Conservation (phyloP, 257 asterid species). For the Vinca minor region DNA sequence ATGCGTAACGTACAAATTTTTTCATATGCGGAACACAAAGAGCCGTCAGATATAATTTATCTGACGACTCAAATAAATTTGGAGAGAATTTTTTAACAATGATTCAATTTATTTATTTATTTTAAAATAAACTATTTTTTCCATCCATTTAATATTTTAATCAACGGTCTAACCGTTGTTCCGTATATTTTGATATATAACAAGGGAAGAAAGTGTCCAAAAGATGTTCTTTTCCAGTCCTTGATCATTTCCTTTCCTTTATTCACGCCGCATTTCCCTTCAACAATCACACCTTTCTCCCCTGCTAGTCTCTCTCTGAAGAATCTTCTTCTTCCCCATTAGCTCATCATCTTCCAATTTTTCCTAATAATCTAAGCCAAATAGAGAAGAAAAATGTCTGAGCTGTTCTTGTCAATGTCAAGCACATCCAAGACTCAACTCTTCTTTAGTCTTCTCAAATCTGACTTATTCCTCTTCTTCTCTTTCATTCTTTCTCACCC, state of each 20-base stretch:
- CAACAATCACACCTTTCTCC: slow-evolving; percentile 14
- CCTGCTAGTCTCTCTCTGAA: slow-evolving; percentile 15
- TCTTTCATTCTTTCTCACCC: slow-evolving; percentile 51
- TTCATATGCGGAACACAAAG: too few relatives aligned
- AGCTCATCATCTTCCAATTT: slow-evolving; percentile 33
- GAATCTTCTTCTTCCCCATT: slow-evolving; percentile 17
- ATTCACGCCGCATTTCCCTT: slow-evolving; percentile 68
- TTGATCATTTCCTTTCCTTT: slow-evolving; percentile 27
- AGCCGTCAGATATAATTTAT: too few relatives aligned
- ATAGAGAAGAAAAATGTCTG: too few relatives aligned
- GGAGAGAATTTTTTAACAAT: too few relatives aligned
- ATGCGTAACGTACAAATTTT: too few relatives aligned
- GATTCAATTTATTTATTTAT: too few relatives aligned
- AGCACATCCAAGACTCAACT: slow-evolving; percentile 21
- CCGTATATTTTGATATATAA: too few relatives aligned
- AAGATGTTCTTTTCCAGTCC: slow-evolving; percentile 3
- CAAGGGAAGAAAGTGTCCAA: slow-evolving; percentile 11
- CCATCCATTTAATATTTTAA: too few relatives aligned
- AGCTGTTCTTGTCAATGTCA: slow-evolving; percentile 27
- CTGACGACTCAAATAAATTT: too few relatives aligned
- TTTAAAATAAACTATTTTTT: too few relatives aligned
- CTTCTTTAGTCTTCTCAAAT: slow-evolving; percentile 30
- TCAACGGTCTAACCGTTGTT: too few relatives aligned
- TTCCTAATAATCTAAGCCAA: slow-evolving; percentile 2
- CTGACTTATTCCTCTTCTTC: slow-evolving; percentile 25